Percentiles rank a stretch among this genome's conserved stretches.
Conservation (phyloP, 495 filamentous ascomycete genomes). For the Immersiella caudata region DNA sequence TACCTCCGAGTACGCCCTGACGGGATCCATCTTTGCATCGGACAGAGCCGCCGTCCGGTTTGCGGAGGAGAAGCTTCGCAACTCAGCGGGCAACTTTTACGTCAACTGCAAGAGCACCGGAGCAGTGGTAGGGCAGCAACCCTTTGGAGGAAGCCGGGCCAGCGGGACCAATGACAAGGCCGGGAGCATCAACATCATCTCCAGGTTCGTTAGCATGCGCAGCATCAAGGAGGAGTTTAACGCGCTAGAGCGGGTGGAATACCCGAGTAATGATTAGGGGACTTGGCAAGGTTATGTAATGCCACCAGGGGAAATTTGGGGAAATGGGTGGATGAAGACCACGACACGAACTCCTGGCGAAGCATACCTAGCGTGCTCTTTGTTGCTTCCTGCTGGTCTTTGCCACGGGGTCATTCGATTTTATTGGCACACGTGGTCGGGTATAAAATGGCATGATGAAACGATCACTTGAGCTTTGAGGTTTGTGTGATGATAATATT, state of each 20-base stretch:
- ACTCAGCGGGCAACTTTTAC: conserved; percentile 87
- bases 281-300: too few relatives aligned
- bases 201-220: conserved; percentile 78
- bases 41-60: conserved; percentile 67
- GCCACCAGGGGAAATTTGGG: too few relatives aligned
- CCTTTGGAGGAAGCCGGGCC: conserved; percentile 83
- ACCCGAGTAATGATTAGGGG: conserved; percentile 73
- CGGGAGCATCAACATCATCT: conserved; percentile 73
- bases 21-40: conserved; percentile 75
- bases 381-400: too few relatives aligned
- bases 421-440: too few relatives aligned
- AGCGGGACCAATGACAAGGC: conserved; percentile 94
- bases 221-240: conserved; percentile 92
- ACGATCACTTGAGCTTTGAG: too few relatives aligned
- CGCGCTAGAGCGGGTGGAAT: conserved; percentile 66
- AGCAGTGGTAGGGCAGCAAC: conserved; percentile 89
- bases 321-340: too few relatives aligned
- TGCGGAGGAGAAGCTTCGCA: conserved; percentile 74
- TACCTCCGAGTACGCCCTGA: conserved; percentile 76
- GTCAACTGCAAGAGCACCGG: conserved; percentile 93
- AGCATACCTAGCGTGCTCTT: too few relatives aligned
- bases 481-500: too few relatives aligned
- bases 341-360: too few relatives aligned
- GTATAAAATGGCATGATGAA: too few relatives aligned
- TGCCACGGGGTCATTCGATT: too few relatives aligned